phyloP scores from a whole-genome alignment of 106 monocot genomes.

The Agapanthus africanus region DNA sequence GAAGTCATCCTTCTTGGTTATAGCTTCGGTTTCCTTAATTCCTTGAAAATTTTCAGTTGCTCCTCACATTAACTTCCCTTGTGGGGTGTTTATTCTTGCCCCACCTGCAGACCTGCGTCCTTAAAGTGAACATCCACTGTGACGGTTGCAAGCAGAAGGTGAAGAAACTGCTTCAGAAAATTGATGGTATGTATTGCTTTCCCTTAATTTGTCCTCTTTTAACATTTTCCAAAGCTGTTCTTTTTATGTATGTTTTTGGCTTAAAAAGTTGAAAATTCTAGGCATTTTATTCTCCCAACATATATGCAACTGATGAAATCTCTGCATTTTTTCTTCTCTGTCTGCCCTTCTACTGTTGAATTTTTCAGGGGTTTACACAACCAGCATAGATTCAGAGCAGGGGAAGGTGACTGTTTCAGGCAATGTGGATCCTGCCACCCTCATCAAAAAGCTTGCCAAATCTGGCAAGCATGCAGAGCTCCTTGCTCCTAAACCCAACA shows the following conservation, averaged over 20 bases:
- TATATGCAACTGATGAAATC: not conserved
- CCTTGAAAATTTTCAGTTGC: not conserved
- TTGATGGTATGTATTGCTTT: slow-evolving; percentile 38
- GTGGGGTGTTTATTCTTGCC: not conserved
- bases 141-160: slow-evolving; percentile 81
- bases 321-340: not conserved
- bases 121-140: slow-evolving; percentile 76
- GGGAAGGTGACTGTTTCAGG: slow-evolving; percentile 74
- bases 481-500: slow-evolving; percentile 14
- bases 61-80: not conserved
- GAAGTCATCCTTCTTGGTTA: too few relatives aligned
- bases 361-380: slow-evolving; percentile 54
- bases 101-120: slow-evolving; percentile 42
- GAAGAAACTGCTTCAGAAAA: slow-evolving; percentile 63
- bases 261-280: too few relatives aligned
- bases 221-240: too few relatives aligned
- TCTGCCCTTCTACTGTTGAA: not conserved
- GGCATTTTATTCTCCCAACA: slow-evolving; percentile 2
- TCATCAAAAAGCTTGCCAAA: slow-evolving; percentile 61
- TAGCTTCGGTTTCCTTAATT: too few relatives aligned
- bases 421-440: slow-evolving; percentile 51
- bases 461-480: slow-evolving; percentile 70
- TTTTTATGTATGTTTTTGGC: too few relatives aligned
- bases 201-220: not conserved
- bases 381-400: slow-evolving; percentile 49